These are phyloP conservation scores for Poa annua DNA, from an alignment of 176 grass and related monocot genomes.

Conservation along the genomic window DNA sequence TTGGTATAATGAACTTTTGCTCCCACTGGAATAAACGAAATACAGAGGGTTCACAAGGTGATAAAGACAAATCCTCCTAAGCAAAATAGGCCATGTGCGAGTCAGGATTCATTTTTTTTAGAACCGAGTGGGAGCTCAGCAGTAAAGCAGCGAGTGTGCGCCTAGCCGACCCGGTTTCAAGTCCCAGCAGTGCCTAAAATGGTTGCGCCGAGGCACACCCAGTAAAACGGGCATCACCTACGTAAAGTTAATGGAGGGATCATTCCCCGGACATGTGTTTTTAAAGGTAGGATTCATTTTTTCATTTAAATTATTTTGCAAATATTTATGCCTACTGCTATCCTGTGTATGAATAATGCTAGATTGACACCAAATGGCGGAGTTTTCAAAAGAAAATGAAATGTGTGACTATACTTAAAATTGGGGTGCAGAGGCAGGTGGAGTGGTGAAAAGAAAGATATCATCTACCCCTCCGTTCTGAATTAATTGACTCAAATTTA, in stretches of 20 bases:
- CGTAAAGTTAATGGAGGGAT: too few relatives aligned
- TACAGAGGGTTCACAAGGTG: neutral
- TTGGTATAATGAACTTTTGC: slow-evolving; percentile 47
- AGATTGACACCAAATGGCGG: neutral
- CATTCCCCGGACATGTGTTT: too few relatives aligned
- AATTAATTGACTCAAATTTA: too few relatives aligned
- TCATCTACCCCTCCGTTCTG: too few relatives aligned
- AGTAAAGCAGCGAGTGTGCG: too few relatives aligned
- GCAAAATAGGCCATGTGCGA: neutral
- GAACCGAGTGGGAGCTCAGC: too few relatives aligned
- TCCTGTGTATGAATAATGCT: neutral
- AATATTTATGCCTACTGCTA: neutral
- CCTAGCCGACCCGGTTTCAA: too few relatives aligned
- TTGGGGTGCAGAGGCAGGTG: neutral
- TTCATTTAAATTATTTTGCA: neutral
- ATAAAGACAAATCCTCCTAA: neutral
- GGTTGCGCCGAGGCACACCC: too few relatives aligned
- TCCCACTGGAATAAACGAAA: slow-evolving; percentile 52
- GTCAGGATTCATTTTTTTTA: neutral
- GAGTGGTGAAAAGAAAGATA: neutral
- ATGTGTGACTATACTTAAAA: neutral
- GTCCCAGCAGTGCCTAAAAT: too few relatives aligned
- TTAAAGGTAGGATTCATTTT: too few relatives aligned
- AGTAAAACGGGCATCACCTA: too few relatives aligned
- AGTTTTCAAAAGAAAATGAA: neutral